Evolutionary conservation across 441 rosid species (phyloP).

Genomic region (Eruca vesicaria): DNA sequence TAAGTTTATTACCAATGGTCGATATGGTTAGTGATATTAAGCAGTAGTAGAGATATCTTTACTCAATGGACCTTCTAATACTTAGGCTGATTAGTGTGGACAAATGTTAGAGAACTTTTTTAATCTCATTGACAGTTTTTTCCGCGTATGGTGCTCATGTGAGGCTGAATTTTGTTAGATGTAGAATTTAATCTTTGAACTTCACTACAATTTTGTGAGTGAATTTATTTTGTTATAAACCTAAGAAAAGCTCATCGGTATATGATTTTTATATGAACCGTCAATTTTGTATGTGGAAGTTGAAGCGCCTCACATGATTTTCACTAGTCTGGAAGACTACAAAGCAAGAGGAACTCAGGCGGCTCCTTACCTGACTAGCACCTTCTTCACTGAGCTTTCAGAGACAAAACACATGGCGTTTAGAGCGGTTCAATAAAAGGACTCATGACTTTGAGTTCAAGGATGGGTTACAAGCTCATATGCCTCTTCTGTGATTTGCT

Average conservation of each 20-base stretch:
- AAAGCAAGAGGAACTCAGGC: conserved; percentile 95
- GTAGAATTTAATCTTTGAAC: not conserved
- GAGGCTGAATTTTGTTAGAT: conserved; percentile 10
- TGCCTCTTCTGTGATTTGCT: conserved; percentile 66
- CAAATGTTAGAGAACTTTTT: too few species aligned
- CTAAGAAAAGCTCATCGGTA: not conserved
- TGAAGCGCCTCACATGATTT: conserved; percentile 81
- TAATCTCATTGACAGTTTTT: too few species aligned
- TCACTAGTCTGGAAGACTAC: conserved; percentile 96
- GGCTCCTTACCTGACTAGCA: conserved; percentile 63
- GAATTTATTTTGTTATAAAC: not conserved
- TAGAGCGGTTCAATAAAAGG: conserved; percentile 72
- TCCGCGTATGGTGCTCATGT: too few species aligned
- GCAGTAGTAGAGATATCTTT: too few species aligned
- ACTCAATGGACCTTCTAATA: too few species aligned
- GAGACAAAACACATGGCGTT: conserved; percentile 81
- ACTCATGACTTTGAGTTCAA: conserved; percentile 80
- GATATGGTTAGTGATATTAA: too few species aligned
- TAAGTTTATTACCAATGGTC: too few species aligned
- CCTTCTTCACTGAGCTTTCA: conserved; percentile 73
- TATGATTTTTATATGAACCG: not conserved
- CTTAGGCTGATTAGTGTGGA: too few species aligned
- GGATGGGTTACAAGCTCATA: conserved; percentile 73
- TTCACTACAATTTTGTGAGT: not conserved
- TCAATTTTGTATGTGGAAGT: conserved; percentile 48